These are phyloP conservation scores for Kodamaea sp. DNA, from an alignment of 1,139 yeast genomes.

Conservation along the genomic window DNA sequence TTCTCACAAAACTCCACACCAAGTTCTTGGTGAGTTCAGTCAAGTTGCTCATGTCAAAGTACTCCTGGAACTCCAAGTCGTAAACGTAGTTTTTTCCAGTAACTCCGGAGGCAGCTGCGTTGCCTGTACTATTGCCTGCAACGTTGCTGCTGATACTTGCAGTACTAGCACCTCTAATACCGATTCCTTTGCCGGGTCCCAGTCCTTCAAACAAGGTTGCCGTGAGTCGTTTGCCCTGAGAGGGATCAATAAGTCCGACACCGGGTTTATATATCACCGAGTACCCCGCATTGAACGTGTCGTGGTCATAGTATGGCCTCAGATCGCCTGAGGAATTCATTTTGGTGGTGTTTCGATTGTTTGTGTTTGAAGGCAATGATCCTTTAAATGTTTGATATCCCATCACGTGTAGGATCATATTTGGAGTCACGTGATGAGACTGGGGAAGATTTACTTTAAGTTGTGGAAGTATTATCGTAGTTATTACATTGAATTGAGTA, in stretches of 20 bases:
- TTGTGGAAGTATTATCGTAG: no score
- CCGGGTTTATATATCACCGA: constrained; percentile 63
- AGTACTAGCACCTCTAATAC: constrained; percentile 17
- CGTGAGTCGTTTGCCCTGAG: constrained; percentile 37
- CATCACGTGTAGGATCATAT: background rate
- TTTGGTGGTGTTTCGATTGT: constrained; percentile 5
- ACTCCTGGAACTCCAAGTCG: constrained; percentile 69
- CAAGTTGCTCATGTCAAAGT: constrained; percentile 59
- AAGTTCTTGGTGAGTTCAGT: constrained; percentile 56
- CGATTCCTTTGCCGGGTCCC: constrained; percentile 25
- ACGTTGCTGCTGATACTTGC: constrained; percentile 7
- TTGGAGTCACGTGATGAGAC: no score
- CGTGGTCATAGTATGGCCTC: constrained; percentile 77
- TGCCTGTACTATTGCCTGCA: constrained; percentile 37
- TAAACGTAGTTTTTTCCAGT: constrained; percentile 50
- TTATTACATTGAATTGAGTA: no score
- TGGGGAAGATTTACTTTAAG: no score
- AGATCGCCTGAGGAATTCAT: constrained; percentile 20
- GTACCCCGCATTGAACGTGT: constrained; percentile 67
- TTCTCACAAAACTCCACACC: constrained; percentile 60
- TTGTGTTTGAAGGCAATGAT: background rate
- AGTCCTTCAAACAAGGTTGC: constrained; percentile 13
- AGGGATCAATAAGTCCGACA: constrained; percentile 53
- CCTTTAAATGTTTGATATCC: background rate
- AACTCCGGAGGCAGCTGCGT: constrained; percentile 1